Evolutionary conservation across 345 rosid species (phyloP).

Genomic region (Hirschfeldia incana): DNA sequence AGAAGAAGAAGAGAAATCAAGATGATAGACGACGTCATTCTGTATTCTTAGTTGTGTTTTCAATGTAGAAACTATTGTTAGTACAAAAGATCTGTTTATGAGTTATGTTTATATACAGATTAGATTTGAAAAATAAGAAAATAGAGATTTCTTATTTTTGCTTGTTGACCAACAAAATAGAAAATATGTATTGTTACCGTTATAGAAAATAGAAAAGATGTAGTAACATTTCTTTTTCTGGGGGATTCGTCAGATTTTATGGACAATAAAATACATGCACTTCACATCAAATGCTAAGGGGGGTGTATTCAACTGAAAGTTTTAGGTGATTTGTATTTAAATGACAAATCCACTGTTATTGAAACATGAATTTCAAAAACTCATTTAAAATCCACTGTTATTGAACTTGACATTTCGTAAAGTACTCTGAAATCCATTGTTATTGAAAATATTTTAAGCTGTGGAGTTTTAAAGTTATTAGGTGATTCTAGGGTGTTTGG

Average conservation of each 20-base stretch:
- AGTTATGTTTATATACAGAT: conserved; percentile 11
- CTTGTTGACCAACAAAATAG: not conserved
- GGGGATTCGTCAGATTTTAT: conserved; percentile 5
- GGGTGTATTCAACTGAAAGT: no score
- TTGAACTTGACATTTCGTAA: no score
- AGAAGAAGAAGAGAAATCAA: conserved; percentile 28
- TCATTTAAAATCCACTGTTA: no score
- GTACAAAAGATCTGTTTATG: not conserved
- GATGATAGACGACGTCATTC: conserved; percentile 21
- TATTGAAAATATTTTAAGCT: no score
- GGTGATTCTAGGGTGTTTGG: no score
- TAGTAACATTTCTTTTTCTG: not conserved
- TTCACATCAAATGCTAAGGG: not conserved
- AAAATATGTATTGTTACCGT: not conserved
- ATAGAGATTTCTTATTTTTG: conserved; percentile 3
- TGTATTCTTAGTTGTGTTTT: conserved; percentile 1
- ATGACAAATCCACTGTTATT: no score
- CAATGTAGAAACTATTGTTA: not conserved
- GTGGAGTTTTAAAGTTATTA: no score
- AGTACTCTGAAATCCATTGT: no score
- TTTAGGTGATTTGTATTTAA: no score
- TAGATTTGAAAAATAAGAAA: not conserved
- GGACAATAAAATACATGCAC: not conserved
- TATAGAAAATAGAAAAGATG: not conserved
- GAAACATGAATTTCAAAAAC: no score